Evolutionary conservation across 2,329 filamentous ascomycete genomes (phyloP).

Genomic region (Botrytis galanthina): DNA sequence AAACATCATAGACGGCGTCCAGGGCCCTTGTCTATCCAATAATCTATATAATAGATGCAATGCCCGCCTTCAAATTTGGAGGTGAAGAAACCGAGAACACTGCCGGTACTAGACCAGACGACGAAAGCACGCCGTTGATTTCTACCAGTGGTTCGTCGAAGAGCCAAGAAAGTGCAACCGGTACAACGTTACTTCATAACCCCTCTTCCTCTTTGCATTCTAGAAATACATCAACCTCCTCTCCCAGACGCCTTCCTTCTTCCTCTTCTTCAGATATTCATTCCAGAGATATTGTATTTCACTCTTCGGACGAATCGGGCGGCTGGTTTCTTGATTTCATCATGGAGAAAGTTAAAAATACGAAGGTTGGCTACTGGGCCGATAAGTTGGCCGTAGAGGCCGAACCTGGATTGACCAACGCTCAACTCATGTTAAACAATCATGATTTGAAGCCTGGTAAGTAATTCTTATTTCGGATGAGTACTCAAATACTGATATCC

Average conservation of each 20-base stretch:
- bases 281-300: slow-evolving; percentile 11
- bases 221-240: not conserved
- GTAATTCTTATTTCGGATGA: slow-evolving; percentile 11
- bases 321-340: slow-evolving; percentile 43
- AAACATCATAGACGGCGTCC: slow-evolving; percentile 2
- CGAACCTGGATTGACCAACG: slow-evolving; percentile 73
- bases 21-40: not conserved
- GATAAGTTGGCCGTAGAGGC: slow-evolving; percentile 68
- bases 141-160: not conserved
- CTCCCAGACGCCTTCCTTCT: not conserved
- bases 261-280: not conserved
- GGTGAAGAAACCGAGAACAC: not conserved
- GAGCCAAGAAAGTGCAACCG: not conserved
- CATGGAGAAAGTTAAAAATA: slow-evolving; percentile 38
- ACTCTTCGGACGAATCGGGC: slow-evolving; percentile 34
- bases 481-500: slow-evolving; percentile 25
- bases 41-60: slow-evolving; percentile 11
- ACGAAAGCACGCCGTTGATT: slow-evolving; percentile 15
- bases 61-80: slow-evolving; percentile 9
- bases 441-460: slow-evolving; percentile 68
- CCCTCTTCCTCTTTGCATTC: not conserved
- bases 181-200: slow-evolving; percentile 3
- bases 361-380: slow-evolving; percentile 35
- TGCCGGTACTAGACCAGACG: not conserved
- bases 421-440: slow-evolving; percentile 85